Evolutionary conservation across 306 rosid species (phyloP).

Genomic region (Lathyrus oleraceus): DNA sequence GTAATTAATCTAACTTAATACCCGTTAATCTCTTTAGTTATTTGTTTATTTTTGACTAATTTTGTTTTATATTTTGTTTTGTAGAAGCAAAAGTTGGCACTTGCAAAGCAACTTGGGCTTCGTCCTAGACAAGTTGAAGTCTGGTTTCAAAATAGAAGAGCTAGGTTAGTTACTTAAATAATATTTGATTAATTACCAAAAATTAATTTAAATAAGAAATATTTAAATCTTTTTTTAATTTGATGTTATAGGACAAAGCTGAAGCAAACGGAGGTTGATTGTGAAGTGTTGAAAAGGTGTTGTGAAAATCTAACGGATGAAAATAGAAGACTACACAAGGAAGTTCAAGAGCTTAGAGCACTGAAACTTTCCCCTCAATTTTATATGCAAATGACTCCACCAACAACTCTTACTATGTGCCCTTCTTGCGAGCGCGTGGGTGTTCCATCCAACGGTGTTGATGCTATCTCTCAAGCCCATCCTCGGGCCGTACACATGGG

Average conservation of each 20-base stretch:
- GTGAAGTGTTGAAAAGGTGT: slow-evolving; percentile 86
- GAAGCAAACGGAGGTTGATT: slow-evolving; percentile 96
- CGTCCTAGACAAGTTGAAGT: slow-evolving; percentile 92
- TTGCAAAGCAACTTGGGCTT: slow-evolving; percentile 85
- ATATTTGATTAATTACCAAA: not conserved
- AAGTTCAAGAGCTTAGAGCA: slow-evolving; percentile 91
- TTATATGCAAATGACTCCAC: slow-evolving; percentile 98
- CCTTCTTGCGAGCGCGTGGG: slow-evolving; percentile 92
- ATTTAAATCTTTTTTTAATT: too few species aligned
- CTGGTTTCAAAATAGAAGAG: slow-evolving; percentile 97
- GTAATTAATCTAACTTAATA: slow-evolving; percentile 45
- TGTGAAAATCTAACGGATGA: slow-evolving; percentile 93
- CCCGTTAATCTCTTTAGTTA: not conserved
- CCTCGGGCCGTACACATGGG: slow-evolving; percentile 29
- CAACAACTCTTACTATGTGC: slow-evolving; percentile 95
- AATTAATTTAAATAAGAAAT: not conserved
- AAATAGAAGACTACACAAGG: slow-evolving; percentile 87
- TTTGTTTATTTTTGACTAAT: not conserved
- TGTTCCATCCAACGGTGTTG: slow-evolving; percentile 56
- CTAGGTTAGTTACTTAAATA: slow-evolving; percentile 65
- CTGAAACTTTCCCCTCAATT: slow-evolving; percentile 94
- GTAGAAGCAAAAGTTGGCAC: slow-evolving; percentile 86
- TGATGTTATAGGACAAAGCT: slow-evolving; percentile 62
- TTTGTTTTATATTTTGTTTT: not conserved
- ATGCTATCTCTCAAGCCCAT: slow-evolving; percentile 31